These are phyloP conservation scores for Cladosporium sp. DNA, from an alignment of 2,329 filamentous ascomycete genomes.

Conservation along the genomic window DNA sequence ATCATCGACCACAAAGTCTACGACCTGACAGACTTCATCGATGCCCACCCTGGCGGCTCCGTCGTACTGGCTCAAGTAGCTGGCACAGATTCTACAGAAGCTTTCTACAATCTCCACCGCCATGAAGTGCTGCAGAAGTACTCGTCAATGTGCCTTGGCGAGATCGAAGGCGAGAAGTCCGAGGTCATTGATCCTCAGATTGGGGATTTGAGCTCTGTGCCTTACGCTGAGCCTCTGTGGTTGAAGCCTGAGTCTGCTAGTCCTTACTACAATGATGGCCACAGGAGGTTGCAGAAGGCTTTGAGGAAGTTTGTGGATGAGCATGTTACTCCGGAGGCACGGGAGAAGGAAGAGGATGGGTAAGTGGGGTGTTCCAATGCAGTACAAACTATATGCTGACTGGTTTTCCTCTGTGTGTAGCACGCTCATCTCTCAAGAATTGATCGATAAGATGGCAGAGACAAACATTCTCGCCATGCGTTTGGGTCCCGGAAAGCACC, in stretches of 20 bases:
- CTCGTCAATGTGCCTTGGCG: slow-evolving; percentile 68
- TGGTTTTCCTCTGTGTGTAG: background rate
- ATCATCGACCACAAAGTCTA: slow-evolving; percentile 86
- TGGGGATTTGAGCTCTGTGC: slow-evolving; percentile 71
- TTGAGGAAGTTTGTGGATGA: slow-evolving; percentile 69
- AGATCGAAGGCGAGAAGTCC: slow-evolving; percentile 68
- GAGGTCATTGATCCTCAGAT: slow-evolving; percentile 65
- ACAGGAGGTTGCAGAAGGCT: slow-evolving; percentile 64
- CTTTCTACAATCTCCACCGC: slow-evolving; percentile 88
- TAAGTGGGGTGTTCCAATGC: background rate
- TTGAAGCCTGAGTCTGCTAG: slow-evolving; percentile 70
- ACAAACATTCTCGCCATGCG: slow-evolving; percentile 75
- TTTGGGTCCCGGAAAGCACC: slow-evolving; percentile 75
- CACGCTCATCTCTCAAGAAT: slow-evolving; percentile 61
- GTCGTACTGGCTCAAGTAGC: slow-evolving; percentile 77
- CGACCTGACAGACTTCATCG: slow-evolving; percentile 78
- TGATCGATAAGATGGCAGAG: slow-evolving; percentile 76
- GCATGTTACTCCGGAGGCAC: slow-evolving; percentile 69
- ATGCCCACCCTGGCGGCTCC: slow-evolving; percentile 79
- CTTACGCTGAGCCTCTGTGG: slow-evolving; percentile 84
- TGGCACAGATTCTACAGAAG: slow-evolving; percentile 73
- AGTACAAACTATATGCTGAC: background rate
- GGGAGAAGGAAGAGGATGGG: slow-evolving; percentile 70
- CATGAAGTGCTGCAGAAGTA: slow-evolving; percentile 87
- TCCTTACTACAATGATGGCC: slow-evolving; percentile 76